Evolutionary conservation across 805 yeast species (phyloP), one percentile per base, ranked within the genome.

Genomic region (Yarrowia divulgata): DNA sequence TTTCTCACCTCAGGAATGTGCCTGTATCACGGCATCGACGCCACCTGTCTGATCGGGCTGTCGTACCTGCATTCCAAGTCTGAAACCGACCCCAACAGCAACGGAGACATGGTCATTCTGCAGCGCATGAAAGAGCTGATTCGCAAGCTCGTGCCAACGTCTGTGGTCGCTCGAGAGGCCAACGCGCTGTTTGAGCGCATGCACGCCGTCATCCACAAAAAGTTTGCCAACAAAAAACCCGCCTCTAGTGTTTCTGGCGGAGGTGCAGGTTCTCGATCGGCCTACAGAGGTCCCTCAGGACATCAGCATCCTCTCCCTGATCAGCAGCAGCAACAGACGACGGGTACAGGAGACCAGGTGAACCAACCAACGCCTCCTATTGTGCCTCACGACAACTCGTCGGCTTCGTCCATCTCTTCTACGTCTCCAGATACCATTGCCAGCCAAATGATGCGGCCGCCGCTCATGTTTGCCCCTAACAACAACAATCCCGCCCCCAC

Each of bases 11-110:
- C 57, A 0, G 68, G 68, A 3, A 48, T 63, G n/a, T 63, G 68
- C 29, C 29, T 63, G n/a, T 63, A 48, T 32, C 57, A 63, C 39
- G 68, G 68, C 5, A 63, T 63, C 19, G 68, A 63, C 39, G 68
- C 68, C 14, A 40, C 68, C n/a, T 63, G 68, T 48, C 57, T 63
- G 32, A 63, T 63, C 39, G 68, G 68, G 7, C 46, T 63, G 23
- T 63, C 68, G 13, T 63, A 63, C 12, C 37, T 63, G 3, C 68
- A 63, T 14, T 48, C 57, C 19, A 48, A 49, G 68, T 49, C 68
- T 0, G 68, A 63, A 3, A 48, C 45, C 0, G 57, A 63, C 48
- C 68, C 68, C 57, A 48, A 63, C 39, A 49, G 32, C 14, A 63
- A 63, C 29, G 68, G 68, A 10, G 68, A 63, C 16, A 63, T 63